Conservation (phyloP, 2,329 filamentous ascomycete species). For the Orbilia oligospora region DNA sequence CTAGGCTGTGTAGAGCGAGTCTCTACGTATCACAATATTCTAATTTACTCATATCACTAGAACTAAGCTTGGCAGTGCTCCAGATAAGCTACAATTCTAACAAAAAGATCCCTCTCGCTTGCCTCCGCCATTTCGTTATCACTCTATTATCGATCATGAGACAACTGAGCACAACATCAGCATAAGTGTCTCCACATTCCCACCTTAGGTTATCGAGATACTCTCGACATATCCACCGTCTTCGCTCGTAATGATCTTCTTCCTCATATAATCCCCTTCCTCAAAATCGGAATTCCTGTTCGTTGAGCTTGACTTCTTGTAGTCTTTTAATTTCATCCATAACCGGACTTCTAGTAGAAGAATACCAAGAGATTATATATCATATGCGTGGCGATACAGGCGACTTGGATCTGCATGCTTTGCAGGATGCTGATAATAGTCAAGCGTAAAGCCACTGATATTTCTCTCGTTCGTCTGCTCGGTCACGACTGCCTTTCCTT, state of each 20-base stretch:
- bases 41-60: too few species aligned
- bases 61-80: constrained; percentile 8
- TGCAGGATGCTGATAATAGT: constrained; percentile 20
- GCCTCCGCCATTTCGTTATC: constrained; percentile 3
- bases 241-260: constrained; percentile 11
- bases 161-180: constrained; percentile 19
- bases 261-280: not conserved
- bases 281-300: not conserved
- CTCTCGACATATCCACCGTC: constrained; percentile 19
- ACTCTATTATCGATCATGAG: constrained; percentile 12
- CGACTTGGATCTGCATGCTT: constrained; percentile 9
- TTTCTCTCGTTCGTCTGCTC: not conserved
- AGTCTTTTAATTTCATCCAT: constrained; percentile 14
- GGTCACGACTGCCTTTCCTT: not conserved
- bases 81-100: constrained; percentile 13
- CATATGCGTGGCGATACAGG: constrained; percentile 17
- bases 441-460: constrained; percentile 19
- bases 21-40: too few species aligned
- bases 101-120: constrained; percentile 9
- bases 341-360: constrained; percentile 14
- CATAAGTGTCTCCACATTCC: constrained; percentile 19
- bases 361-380: constrained; percentile 18
- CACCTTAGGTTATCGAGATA: constrained; percentile 8
- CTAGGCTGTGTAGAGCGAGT: too few species aligned
- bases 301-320: not conserved